Conservation (phyloP, 1,139 yeast species). For the Meyerozyma guilliermondii region DNA sequence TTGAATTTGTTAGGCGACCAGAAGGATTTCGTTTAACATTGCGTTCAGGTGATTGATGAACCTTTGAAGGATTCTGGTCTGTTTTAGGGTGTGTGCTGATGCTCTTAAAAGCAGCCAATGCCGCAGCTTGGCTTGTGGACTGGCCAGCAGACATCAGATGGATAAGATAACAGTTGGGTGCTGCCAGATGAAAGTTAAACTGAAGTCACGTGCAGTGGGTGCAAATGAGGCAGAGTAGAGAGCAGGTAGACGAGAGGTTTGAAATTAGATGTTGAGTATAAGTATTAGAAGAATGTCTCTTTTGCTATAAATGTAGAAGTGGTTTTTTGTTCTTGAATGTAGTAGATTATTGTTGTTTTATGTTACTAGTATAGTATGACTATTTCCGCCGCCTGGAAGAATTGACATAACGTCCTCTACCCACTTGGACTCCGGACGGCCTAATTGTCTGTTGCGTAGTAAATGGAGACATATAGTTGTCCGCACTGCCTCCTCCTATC, state of each 20-base stretch:
- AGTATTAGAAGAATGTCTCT: no score
- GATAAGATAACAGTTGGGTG: not conserved
- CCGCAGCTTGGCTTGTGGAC: slow-evolving; percentile 17
- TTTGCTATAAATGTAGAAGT: no score
- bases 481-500: slow-evolving; percentile 94
- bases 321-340: no score
- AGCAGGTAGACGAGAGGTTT: no score
- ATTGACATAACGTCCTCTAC: slow-evolving; percentile 78
- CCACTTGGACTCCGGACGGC: slow-evolving; percentile 71
- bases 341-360: no score
- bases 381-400: slow-evolving; percentile 42
- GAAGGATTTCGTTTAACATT: not conserved
- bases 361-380: no score
- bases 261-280: no score
- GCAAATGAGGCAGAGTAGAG: not conserved
- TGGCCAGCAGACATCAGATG: slow-evolving; percentile 1
- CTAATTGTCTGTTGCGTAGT: slow-evolving; percentile 57
- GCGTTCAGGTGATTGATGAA: not conserved
- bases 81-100: not conserved
- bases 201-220: not conserved
- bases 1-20: not conserved
- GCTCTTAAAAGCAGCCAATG: slow-evolving; percentile 18
- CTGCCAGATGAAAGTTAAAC: not conserved
- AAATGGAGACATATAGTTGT: slow-evolving; percentile 86
- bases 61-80: not conserved